Evolutionary conservation across 345 rosid genomes (phyloP), one percentile per base, ranked within the genome.

Genomic region (Pugionium cornutum): DNA sequence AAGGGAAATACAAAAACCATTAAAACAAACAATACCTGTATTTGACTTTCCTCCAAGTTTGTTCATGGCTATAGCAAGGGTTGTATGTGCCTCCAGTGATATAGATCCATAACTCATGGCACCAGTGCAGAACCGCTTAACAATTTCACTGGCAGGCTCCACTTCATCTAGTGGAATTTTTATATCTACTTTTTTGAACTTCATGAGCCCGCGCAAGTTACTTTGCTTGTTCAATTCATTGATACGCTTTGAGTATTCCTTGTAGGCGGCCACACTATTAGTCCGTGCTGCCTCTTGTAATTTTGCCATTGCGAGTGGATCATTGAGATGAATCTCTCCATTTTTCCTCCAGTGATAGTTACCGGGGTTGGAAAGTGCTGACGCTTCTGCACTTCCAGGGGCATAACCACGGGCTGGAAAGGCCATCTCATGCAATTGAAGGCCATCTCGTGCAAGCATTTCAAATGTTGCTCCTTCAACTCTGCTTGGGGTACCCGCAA

Each of bases 91-190:
- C 83, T 95, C 99, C 65, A 88, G 52, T 53, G 99, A 91, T 71
- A 95, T 95, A 2, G 99, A 95, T 68, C 99, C 99, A 77, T 95
- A 95, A 75, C 99, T 95, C 99, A 95, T 91, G 25, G 99, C 99
- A 7, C 99, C 99, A 2, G 99, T 95, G 77, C 96, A 89, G 67
- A 95, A 95, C 57, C 99, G 83, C 74, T 95, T 95, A 29, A 95
- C 99, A 76, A 95, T 95, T 76, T 95, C 99, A 72, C 98, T 87
- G 18, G 98, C 97, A 26, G 95, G 89, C 75, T 95, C 98, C 39
- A 95, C 97, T 77, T 91, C 88, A 55, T 87, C 94, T 62, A 95
- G 46, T 26, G 96, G 87, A 64, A 95, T 72, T 77, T 79, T 83
- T 3, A 70, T 82, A 30, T 76, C 85, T 31, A 73, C 66, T 49